Conservation (phyloP, 768 basidiomycete species). For the Boletus pseudopeckii region DNA sequence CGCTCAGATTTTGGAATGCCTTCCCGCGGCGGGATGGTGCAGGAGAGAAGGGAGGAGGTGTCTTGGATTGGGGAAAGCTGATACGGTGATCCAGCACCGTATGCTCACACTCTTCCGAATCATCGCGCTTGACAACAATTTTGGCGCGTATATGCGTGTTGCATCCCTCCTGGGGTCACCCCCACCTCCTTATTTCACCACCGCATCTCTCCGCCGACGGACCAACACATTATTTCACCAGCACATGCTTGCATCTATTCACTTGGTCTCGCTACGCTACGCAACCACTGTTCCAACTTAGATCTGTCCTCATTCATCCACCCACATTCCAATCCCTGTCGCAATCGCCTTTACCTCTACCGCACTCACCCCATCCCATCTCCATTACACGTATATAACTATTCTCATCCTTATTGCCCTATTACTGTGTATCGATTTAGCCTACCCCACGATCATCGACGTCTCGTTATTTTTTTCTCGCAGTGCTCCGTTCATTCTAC, state of each 20-base stretch:
- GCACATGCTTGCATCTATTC: conserved; percentile 28
- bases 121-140: not conserved
- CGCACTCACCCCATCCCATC: not conserved
- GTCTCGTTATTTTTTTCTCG: not conserved
- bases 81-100: conserved; percentile 40
- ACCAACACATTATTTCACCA: conserved; percentile 21
- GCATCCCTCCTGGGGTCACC: not conserved
- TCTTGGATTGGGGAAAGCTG: conserved; percentile 45
- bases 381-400: conserved; percentile 23
- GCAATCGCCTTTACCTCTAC: conserved; percentile 10
- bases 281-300: conserved; percentile 17
- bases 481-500: conserved; percentile 22
- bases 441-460: conserved; percentile 9
- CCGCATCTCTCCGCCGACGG: conserved; percentile 6
- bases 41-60: conserved; percentile 37
- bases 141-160: conserved; percentile 5
- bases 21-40: conserved; percentile 72
- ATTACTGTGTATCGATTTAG: conserved; percentile 26
- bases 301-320: conserved; percentile 22
- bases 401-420: conserved; percentile 27
- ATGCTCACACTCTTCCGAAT: not conserved
- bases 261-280: conserved; percentile 11
- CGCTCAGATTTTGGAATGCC: conserved; percentile 95
- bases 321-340: conserved; percentile 14
- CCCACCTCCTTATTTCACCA: not conserved